Percentiles rank a stretch among this genome's conserved stretches.
phyloP scores from a whole-genome alignment of 176 grass and related monocot species.

The Phyllostachys edulis region DNA sequence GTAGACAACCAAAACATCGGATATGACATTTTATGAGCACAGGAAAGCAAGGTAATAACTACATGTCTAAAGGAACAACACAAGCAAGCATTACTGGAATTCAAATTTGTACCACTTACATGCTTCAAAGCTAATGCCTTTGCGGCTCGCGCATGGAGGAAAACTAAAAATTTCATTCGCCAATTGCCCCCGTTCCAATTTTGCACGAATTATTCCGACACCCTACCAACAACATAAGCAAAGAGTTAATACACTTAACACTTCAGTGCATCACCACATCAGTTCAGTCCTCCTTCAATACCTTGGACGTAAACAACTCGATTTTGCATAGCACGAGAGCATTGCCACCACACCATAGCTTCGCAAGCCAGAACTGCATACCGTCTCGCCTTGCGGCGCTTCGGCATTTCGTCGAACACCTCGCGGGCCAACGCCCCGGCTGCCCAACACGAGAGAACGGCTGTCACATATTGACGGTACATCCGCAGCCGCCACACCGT shows the following conservation, averaged over 20 bases:
- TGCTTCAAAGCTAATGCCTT: not conserved
- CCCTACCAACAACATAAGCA: not conserved
- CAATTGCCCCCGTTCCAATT: not conserved
- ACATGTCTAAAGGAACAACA: conserved; percentile 1
- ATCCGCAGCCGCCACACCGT: not conserved
- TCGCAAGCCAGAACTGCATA: not conserved
- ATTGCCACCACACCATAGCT: not conserved
- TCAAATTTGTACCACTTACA: conserved; percentile 7
- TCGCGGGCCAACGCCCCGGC: not conserved
- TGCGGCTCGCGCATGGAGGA: not conserved
- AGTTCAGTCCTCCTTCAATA: not conserved
- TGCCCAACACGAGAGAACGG: not conserved
- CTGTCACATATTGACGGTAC: not conserved
- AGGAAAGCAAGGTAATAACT: conserved; percentile 7
- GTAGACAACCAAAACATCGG: not conserved
- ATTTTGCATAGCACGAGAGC: not conserved
- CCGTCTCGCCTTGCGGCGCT: too few species aligned
- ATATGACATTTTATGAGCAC: not conserved
- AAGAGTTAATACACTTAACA: not conserved
- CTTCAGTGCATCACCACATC: not conserved
- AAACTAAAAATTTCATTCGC: not conserved
- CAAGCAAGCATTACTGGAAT: not conserved
- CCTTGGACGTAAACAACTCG: not conserved
- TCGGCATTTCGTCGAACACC: conserved; percentile 39
- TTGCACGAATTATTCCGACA: not conserved